Evolutionary conservation across 495 filamentous ascomycete species (phyloP), one percentile per base, ranked within the genome.

Genomic region (Penicillium cinerascens): DNA sequence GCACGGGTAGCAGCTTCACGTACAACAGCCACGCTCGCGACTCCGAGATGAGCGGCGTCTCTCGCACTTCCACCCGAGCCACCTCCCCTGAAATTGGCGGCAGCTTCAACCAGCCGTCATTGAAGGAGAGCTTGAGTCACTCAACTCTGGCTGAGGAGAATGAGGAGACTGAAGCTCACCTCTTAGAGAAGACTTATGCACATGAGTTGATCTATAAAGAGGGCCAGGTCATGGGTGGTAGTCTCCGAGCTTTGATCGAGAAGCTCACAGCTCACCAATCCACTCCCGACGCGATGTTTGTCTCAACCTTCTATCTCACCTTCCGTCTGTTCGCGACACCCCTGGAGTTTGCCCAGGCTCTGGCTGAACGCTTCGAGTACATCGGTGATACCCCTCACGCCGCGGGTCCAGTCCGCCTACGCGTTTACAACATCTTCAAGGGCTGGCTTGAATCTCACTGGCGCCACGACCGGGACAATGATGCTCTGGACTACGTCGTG

Each of bases 361-460:
- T 99, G 5, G 85, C 92, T 38, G 87, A 92, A 38, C 85, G 95
- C 20, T 99, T 96, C 68, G 87, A 97, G 52, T 95, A 96, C 59
- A 87, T 96, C 48, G 87, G 80, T 6, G 87, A 95, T 39, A 86
- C 82, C 26, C 81, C 84, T 10, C 77, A 82, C 41, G 82, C 88
- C 17, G 85, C 88, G 8, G 78, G 75, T 4, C 90, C 92, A 0
- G 91, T 97, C 17, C 86, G 92, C 29, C 76, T 97, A 29, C 83
- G 95, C 15, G 90, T 97, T 0, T 97, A 95, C 76, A 97, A 99
- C 65, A 84, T 92, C 36, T 89, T 97, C 76, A 99, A 99, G 70
- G 86, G 87, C 26, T 99, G 95, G 95, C 72, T 99, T 4, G 95
- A 99, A 70, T 91, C 87, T 2, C 90, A 97, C 70, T 99, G 95